These are phyloP conservation scores for Yamagishiella unicocca DNA, from an alignment of 139 green algal species.

Conservation along the genomic window DNA sequence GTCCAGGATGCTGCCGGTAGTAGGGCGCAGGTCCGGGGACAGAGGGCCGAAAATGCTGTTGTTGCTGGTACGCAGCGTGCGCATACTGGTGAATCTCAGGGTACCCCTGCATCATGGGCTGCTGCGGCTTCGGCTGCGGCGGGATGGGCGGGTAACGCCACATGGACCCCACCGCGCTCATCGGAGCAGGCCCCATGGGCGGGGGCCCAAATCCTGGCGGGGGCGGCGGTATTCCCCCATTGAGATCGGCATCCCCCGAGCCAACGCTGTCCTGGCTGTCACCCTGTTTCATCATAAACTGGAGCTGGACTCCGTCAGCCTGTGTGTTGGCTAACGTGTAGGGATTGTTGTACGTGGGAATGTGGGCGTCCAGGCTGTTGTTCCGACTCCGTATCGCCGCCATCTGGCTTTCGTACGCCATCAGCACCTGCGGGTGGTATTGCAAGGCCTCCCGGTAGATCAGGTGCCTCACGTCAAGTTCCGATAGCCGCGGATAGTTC, in stretches of 20 bases:
- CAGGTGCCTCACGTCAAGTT: slow-evolving; percentile 48
- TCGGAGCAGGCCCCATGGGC: not conserved
- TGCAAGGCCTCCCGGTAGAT: slow-evolving; percentile 61
- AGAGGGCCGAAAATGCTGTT: not conserved
- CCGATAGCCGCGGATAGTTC: slow-evolving; percentile 3
- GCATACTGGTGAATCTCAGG: not conserved
- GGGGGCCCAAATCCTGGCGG: not conserved
- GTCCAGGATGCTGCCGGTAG: slow-evolving; percentile 1
- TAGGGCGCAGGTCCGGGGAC: not conserved
- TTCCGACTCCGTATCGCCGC: not conserved
- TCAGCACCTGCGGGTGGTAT: slow-evolving; percentile 36
- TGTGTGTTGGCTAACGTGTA: slow-evolving; percentile 51
- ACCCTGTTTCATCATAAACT: slow-evolving; percentile 7
- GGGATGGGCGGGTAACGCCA: slow-evolving; percentile 13
- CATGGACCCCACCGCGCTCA: not conserved
- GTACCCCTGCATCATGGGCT: not conserved
- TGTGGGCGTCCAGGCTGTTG: not conserved
- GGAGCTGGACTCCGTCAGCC: not conserved
- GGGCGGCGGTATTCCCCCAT: not conserved
- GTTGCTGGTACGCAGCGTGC: not conserved
- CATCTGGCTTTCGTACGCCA: slow-evolving; percentile 11
- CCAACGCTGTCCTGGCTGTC: not conserved
- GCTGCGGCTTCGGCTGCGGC: slow-evolving; percentile 6
- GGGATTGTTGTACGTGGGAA: not conserved
- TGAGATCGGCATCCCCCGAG: not conserved